Evolutionary conservation across 257 asterid genomes (phyloP), one percentile per base, ranked within the genome.

Genomic region (Cynanchum wilfordii): DNA sequence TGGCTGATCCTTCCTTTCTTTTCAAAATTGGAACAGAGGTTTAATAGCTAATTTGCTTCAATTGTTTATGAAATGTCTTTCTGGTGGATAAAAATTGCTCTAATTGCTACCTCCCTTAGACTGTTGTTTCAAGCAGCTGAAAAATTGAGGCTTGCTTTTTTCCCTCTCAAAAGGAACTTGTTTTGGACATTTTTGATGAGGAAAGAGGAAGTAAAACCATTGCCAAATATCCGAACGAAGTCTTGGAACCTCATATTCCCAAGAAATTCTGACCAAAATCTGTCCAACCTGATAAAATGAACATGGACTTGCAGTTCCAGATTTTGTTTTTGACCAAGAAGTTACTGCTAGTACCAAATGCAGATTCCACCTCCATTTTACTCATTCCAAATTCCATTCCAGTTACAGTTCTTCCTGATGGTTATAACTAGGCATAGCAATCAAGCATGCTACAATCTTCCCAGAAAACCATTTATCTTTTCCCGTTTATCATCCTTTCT

Each of bases 1-100:
- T 95, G 87, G 99, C 96, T 25, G 99, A 95, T 87, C 97, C 97
- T 10, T 83, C 99, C 1, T 95, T 95, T 86, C 97, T 92, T 74
- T 95, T 95, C 87, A 95, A 95, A 84, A 86, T 95, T 73, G 98
- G 99, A 77, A 86, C 98, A 0, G 98, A 95, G 99, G 98, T 95
- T 76, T 38, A 77, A 33, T 10, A 66, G 49, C 78, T 70, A 67
- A 24, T 49, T 68, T 76, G 68, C 58, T 76, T 36, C 38, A 15
- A 10, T 64, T 70, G 15, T 64, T 50, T 52, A 30, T 45, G 33
- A 17, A 72, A 63, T 40, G 19, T 15, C 36, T 67, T 40, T 65
- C 75, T 66, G 27, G n/a, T 67, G 15, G 70, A 55, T 66, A 20
- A 69, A 51, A 52, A 11, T 33, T 47, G 58, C 68, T 51, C 17